Conservation (phyloP, 116 monocot genomes). For the Iris pallida region DNA sequence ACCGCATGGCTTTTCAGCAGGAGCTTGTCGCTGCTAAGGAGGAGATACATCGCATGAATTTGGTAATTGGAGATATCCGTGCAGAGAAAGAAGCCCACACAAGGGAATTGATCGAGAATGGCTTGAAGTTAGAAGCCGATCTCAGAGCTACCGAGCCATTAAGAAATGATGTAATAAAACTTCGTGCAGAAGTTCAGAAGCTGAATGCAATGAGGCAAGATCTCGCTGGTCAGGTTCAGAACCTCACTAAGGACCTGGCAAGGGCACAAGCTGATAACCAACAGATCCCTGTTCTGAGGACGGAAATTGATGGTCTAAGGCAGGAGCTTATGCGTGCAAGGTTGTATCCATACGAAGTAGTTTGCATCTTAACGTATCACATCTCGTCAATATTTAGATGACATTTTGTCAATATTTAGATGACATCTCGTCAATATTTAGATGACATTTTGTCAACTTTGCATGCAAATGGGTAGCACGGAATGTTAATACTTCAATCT, state of each 20-base stretch:
- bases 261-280: conserved; percentile 60
- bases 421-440: no score
- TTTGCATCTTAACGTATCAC: neutral
- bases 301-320: conserved; percentile 57
- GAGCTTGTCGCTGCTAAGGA: conserved; percentile 52
- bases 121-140: conserved; percentile 61
- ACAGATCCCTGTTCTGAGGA: conserved; percentile 47
- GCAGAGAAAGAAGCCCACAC: conserved; percentile 53
- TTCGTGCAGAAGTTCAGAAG: conserved; percentile 62
- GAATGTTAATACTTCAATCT: neutral
- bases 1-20: conserved; percentile 41
- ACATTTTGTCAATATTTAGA: no score
- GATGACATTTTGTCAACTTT: neutral
- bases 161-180: conserved; percentile 41
- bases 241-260: conserved; percentile 57
- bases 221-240: conserved; percentile 45
- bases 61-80: conserved; percentile 36
- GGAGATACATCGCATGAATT: conserved; percentile 49
- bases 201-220: conserved; percentile 54
- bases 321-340: conserved; percentile 67
- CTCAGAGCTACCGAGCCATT: conserved; percentile 45
- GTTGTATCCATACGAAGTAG: conserved; percentile 19
- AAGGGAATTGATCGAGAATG: conserved; percentile 53
- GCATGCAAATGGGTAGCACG: neutral
- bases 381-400: neutral